A percentile compares a stretch with the other conserved stretches of the same genome.
phyloP scores from a whole-genome alignment of 2,329 filamentous ascomycete genomes.

The Fusarium burgessii region DNA sequence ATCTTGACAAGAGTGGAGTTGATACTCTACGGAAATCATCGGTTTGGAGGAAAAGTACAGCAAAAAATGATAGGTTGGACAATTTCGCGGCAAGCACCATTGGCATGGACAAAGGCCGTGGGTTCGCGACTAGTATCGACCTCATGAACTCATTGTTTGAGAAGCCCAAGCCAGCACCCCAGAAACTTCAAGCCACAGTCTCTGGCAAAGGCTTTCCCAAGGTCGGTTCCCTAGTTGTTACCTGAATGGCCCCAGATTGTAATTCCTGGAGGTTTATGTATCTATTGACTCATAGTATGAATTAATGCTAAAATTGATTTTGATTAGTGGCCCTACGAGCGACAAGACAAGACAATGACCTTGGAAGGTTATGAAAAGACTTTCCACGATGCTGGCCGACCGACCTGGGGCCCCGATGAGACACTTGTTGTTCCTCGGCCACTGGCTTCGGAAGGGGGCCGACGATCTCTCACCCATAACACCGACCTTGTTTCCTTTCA shows the following conservation, averaged over 20 bases:
- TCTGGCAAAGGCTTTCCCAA: conserved; percentile 78
- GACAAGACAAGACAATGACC: conserved; percentile 76
- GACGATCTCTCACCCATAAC: conserved; percentile 45
- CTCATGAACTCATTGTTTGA: conserved; percentile 95
- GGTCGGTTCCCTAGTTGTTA: conserved; percentile 77
- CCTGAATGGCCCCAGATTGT: conserved; percentile 49
- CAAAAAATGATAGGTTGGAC: conserved; percentile 47
- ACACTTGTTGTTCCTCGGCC: conserved; percentile 71
- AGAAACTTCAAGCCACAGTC: conserved; percentile 64
- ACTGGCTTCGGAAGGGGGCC: conserved; percentile 55
- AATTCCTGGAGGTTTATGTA: conserved; percentile 49
- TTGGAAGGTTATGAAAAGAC: conserved; percentile 73
- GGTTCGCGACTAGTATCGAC: conserved; percentile 91
- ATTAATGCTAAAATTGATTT: conserved; percentile 61
- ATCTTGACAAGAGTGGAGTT: conserved; percentile 55
- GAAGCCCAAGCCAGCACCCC: conserved; percentile 70
- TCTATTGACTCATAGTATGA: conserved; percentile 48
- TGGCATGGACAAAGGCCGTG: conserved; percentile 64
- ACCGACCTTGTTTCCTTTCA: conserved; percentile 51
- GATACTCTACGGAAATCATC: conserved; percentile 61
- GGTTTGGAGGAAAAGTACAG: conserved; percentile 51
- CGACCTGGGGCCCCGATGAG: conserved; percentile 82
- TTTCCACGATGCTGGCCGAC: conserved; percentile 81
- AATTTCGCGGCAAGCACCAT: conserved; percentile 47
- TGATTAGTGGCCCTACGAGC: conserved; percentile 86